Conservation (phyloP, 352 stramenopile genomes). For the Phytophthora syringae region DNA sequence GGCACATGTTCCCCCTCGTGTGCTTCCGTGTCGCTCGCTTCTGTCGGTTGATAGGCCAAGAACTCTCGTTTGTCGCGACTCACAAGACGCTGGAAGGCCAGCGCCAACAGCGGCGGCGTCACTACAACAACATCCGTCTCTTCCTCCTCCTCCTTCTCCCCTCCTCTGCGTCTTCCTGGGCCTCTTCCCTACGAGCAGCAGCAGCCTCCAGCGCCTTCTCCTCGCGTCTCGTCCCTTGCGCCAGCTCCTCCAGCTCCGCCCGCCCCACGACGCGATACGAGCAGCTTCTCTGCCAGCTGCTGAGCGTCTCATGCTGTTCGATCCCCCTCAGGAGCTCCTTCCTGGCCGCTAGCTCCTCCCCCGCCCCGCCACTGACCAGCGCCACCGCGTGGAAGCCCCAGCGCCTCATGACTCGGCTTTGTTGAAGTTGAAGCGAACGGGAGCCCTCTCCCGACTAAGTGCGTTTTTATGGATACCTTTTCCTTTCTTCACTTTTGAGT, state of each 20-base stretch:
- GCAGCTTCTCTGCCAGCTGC: slow-evolving; percentile 29
- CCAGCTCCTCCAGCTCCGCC: slow-evolving; percentile 40
- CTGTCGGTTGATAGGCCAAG: slow-evolving; percentile 9
- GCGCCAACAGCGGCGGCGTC: slow-evolving; percentile 42
- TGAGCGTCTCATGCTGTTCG: slow-evolving; percentile 26
- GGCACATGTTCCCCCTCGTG: not conserved
- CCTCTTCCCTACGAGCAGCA: not conserved
- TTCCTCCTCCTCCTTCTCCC: not conserved
- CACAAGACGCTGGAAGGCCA: slow-evolving; percentile 62
- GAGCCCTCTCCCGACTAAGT: slow-evolving; percentile 3
- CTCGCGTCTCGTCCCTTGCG: slow-evolving; percentile 16
- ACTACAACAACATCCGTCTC: slow-evolving; percentile 10
- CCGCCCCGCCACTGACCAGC: slow-evolving; percentile 47
- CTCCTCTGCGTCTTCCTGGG: not conserved
- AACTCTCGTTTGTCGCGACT: slow-evolving; percentile 50
- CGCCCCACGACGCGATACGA: slow-evolving; percentile 61
- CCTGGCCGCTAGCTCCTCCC: slow-evolving; percentile 36
- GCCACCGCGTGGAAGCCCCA: slow-evolving; percentile 65
- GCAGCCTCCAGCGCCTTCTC: slow-evolving; percentile 3
- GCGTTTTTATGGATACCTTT: not conserved
- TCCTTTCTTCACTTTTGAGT: too few species aligned
- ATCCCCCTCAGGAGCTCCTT: slow-evolving; percentile 41
- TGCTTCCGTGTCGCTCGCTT: not conserved
- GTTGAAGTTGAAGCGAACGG: slow-evolving; percentile 3
- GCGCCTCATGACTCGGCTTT: not conserved